Percentiles rank a stretch among this genome's conserved stretches.
Conservation (phyloP, 768 basidiomycete species). For the Multifurca ochricompacta region DNA sequence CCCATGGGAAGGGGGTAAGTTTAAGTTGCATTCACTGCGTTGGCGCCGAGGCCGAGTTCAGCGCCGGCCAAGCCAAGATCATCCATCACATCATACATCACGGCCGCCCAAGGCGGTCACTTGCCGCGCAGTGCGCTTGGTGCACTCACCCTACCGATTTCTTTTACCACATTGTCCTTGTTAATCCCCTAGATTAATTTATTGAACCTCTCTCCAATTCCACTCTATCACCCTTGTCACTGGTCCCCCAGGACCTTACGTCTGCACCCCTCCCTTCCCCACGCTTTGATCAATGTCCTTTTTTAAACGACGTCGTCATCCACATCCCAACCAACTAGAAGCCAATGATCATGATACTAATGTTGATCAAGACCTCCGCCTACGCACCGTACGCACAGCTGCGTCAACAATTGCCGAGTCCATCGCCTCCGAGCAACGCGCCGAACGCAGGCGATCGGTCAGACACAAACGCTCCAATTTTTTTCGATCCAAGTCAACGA, state of each 20-base stretch:
- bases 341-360: conserved; percentile 54
- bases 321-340: conserved; percentile 29
- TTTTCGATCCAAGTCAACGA: conserved; percentile 45
- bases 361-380: conserved; percentile 79
- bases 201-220: background rate
- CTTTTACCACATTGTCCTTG: background rate
- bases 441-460: conserved; percentile 46
- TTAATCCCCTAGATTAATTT: background rate
- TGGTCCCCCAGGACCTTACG: background rate
- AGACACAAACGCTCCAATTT: conserved; percentile 41
- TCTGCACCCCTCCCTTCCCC: background rate
- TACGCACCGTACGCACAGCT: conserved; percentile 90
- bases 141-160: background rate
- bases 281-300: conserved; percentile 14
- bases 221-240: background rate
- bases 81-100: background rate
- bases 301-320: conserved; percentile 13
- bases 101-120: background rate
- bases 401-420: conserved; percentile 86
- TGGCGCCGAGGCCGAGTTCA: background rate
- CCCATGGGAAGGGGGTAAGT: no score
- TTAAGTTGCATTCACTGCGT: background rate
- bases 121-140: background rate
- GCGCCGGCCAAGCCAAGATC: conserved; percentile 1
- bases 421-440: conserved; percentile 67